Evolutionary conservation across 2,329 filamentous ascomycete genomes (phyloP), one percentile per base, ranked within the genome.

Genomic region (Neophaeococcomyces aloes): DNA sequence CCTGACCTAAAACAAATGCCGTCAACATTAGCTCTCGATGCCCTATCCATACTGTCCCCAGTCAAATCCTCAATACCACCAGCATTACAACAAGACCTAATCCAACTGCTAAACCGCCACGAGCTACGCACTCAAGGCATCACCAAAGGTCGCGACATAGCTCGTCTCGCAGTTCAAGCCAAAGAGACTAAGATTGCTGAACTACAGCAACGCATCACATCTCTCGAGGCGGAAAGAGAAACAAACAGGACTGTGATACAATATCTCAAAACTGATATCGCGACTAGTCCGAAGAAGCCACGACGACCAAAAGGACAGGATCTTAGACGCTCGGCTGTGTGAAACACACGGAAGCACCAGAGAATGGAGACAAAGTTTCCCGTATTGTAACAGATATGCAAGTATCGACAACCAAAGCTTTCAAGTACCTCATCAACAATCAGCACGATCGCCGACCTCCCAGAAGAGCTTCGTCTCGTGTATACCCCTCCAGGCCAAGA

Each of bases 161-260:
- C 75, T 3, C 65, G 83, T n/a, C 60, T 74, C 7, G 74, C 72
- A 3, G 56, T 85, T 27, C 78, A 76, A 56, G 68, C 70, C 3
- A 79, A 79, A 50, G 80, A 89, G 66, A 62, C 76, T 58, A 65
- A 78, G 64, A 67, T 82, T 59, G 62, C 71, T 60, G 68, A 83
- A 61, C 63, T 94, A 63, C 72, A 79, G 66, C 66, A 83, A 57
- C 65, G 81, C 53, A 67, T 93, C 70, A 62, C 60, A 4, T 64
- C 63, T 10, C 58, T 82, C 29, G 72, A 79, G 56, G 68, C 69
- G 11, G 72, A 79, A 56, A 59, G 66, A 32, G 71, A 77, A 55
- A 67, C 73, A 44, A 70, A 74, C 56, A 69, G 65, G 47, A 64
- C 61, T 21, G 57, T 70, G 11, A 65, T 70, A 42, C 56, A 57